Evolutionary conservation across 2,329 filamentous ascomycete species (phyloP).

Genomic region (Pseudopithomyces chartarum): DNA sequence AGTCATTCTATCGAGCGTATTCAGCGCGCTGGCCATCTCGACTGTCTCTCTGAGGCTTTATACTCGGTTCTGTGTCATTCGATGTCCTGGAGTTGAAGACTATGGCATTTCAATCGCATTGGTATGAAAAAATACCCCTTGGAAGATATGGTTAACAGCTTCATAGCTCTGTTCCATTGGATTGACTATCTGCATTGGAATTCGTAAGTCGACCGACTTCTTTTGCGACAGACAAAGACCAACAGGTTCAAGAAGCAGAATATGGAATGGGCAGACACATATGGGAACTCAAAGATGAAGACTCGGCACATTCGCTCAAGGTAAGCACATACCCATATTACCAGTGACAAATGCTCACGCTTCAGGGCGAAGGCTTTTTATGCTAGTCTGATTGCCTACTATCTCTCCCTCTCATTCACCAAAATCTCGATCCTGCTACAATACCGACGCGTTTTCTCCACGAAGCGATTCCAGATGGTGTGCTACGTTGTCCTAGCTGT

Average conservation of each 20-base stretch:
- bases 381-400: conserved; percentile 39
- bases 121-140: neutral
- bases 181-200: conserved; percentile 32
- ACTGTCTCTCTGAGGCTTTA: conserved; percentile 6
- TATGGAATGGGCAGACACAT: conserved; percentile 38
- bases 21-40: conserved; percentile 2
- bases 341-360: conserved; percentile 3
- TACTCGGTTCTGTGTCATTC: conserved; percentile 8
- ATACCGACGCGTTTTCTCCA: conserved; percentile 38
- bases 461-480: conserved; percentile 28
- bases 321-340: conserved; percentile 14
- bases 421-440: conserved; percentile 42
- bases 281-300: conserved; percentile 13
- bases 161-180: conserved; percentile 33
- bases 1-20: conserved; percentile 4
- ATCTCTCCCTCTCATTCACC: conserved; percentile 37
- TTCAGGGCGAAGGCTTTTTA: conserved; percentile 32
- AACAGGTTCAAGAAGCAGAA: conserved; percentile 28
- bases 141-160: neutral
- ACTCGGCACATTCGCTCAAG: conserved; percentile 29
- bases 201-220: conserved; percentile 24
- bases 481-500: conserved; percentile 31
- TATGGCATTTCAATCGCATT: conserved; percentile 4
- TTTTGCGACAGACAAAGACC: conserved; percentile 4
- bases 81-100: conserved; percentile 8